A percentile compares a stretch with the other conserved stretches of the same genome.
These are phyloP conservation scores for Paecilomyces sp. DNA, from an alignment of 2,329 filamentous ascomycete genomes.

Conservation along the genomic window DNA sequence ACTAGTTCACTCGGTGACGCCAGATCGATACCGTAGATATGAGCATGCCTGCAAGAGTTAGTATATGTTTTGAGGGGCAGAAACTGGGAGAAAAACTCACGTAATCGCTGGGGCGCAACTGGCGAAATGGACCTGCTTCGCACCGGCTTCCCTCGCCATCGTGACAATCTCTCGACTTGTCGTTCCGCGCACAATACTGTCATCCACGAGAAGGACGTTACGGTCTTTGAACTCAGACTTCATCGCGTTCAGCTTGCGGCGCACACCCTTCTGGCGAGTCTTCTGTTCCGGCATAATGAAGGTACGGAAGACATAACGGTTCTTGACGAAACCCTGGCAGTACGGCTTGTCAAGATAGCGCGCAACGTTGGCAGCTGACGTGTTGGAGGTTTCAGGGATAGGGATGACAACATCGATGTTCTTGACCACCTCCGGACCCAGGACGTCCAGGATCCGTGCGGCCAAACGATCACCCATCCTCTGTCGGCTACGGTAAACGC, in stretches of 20 bases:
- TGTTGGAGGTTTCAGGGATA: slow-evolving; percentile 76
- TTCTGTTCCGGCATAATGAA: slow-evolving; percentile 83
- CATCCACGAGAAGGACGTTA: slow-evolving; percentile 78
- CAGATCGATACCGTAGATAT: slow-evolving; percentile 78
- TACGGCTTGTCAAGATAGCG: slow-evolving; percentile 68
- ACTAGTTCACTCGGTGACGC: slow-evolving; percentile 65
- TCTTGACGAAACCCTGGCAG: slow-evolving; percentile 79
- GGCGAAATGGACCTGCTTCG: slow-evolving; percentile 74
- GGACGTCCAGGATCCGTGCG: slow-evolving; percentile 58
- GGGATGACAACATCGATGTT: slow-evolving; percentile 78
- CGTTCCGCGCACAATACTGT: slow-evolving; percentile 82
- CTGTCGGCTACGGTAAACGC: slow-evolving; percentile 73
- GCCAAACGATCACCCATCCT: slow-evolving; percentile 82
- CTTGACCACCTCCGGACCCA: slow-evolving; percentile 62
- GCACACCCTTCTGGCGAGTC: slow-evolving; percentile 74
- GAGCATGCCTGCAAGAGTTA: slow-evolving; percentile 51
- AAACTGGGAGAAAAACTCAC: slow-evolving; percentile 18
- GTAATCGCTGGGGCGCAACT: slow-evolving; percentile 77
- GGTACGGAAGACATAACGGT: slow-evolving; percentile 80
- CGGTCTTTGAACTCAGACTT: slow-evolving; percentile 74
- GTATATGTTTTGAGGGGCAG: slow-evolving; percentile 4
- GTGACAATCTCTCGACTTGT: slow-evolving; percentile 71
- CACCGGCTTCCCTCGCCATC: slow-evolving; percentile 80
- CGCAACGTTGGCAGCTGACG: slow-evolving; percentile 70
- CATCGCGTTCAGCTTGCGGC: slow-evolving; percentile 84